Conservation (phyloP, 768 basidiomycete species). For the Serendipita sp. region DNA sequence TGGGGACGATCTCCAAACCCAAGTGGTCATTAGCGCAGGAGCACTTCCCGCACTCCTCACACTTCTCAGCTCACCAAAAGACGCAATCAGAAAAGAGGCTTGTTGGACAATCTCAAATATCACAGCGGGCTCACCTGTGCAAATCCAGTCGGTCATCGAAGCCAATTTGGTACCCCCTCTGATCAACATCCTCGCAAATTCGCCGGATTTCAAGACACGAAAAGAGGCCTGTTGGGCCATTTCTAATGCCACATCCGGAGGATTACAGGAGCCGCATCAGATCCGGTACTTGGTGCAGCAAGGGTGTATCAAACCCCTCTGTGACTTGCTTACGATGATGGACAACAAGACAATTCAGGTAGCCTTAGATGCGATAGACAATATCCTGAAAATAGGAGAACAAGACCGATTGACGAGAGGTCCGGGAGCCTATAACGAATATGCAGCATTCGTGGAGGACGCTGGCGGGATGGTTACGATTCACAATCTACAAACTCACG, state of each 20-base stretch:
- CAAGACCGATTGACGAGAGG: conserved; percentile 74
- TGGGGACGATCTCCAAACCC: conserved; percentile 96
- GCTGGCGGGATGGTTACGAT: conserved; percentile 98
- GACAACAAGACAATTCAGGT: conserved; percentile 99
- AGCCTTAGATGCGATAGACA: conserved; percentile 93
- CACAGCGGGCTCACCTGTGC: conserved; percentile 90
- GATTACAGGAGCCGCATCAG: conserved; percentile 70
- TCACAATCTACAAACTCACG: conserved; percentile 97
- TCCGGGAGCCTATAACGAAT: conserved; percentile 75
- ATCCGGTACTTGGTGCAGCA: conserved; percentile 96
- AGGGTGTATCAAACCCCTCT: conserved; percentile 96
- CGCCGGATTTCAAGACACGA: conserved; percentile 90
- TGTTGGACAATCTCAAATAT: conserved; percentile 99
- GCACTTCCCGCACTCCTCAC: conserved; percentile 89
- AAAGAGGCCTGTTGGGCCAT: conserved; percentile 99
- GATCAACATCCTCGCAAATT: conserved; percentile 93
- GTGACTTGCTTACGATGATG: conserved; percentile 92
- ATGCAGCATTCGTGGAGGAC: conserved; percentile 90
- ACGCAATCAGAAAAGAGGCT: conserved; percentile 97
- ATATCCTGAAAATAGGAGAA: conserved; percentile 95
- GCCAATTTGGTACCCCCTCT: conserved; percentile 47
- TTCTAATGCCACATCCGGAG: conserved; percentile 96
- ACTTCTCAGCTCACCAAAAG: conserved; percentile 88
- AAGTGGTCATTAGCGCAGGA: conserved; percentile 96
- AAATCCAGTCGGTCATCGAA: conserved; percentile 95